Evolutionary conservation across 495 filamentous ascomycete species (phyloP).

Genomic region (Elasticomyces elasticus): DNA sequence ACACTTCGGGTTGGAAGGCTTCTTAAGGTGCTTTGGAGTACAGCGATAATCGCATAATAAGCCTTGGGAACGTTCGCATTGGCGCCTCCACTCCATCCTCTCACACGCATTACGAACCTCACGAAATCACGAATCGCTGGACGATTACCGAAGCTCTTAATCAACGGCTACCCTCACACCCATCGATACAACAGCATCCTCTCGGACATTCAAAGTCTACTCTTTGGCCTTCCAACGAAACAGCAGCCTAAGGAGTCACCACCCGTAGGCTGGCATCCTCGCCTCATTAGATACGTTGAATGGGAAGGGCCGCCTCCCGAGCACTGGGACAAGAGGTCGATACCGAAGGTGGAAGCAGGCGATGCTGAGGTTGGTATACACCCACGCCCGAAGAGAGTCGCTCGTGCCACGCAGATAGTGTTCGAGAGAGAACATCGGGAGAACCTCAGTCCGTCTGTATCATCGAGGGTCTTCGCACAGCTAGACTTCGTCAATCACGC

Average conservation of each 20-base stretch:
- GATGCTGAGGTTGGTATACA: too few relatives aligned
- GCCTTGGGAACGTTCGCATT: slow-evolving; percentile 8
- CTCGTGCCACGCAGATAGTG: background rate
- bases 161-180: background rate
- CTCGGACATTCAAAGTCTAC: background rate
- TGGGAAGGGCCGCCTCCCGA: background rate
- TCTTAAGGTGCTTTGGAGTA: too few relatives aligned
- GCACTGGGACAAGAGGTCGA: background rate
- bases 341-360: background rate
- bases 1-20: too few relatives aligned
- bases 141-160: background rate
- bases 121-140: background rate
- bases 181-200: background rate
- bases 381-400: too few relatives aligned
- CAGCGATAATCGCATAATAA: too few relatives aligned
- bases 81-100: background rate
- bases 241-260: background rate
- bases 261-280: background rate
- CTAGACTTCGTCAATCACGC: background rate
- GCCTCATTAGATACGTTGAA: background rate
- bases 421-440: background rate
- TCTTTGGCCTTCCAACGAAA: background rate
- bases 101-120: slow-evolving; percentile 4
- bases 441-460: background rate
- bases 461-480: background rate